phyloP scores from a whole-genome alignment of 768 basidiomycete genomes.

The Tricholoma matsutake region DNA sequence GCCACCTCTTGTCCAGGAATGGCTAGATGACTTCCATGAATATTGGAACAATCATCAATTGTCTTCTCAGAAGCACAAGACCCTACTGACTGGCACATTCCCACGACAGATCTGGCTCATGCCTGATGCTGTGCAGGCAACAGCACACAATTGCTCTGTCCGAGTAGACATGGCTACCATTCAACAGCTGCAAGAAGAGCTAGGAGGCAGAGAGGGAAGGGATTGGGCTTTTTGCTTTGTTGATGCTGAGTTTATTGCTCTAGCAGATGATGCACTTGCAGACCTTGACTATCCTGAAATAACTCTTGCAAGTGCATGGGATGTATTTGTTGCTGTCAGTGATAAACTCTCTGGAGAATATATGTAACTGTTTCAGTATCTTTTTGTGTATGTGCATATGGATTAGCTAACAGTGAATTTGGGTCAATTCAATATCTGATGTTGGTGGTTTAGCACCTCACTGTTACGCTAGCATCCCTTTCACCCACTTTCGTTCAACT shows the following conservation, averaged over 20 bases:
- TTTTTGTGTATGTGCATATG: neutral
- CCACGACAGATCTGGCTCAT: neutral
- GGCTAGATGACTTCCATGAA: neutral
- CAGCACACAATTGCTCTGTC: neutral
- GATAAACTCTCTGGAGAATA: neutral
- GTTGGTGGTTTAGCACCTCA: neutral
- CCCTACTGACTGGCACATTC: neutral
- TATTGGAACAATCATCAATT: neutral
- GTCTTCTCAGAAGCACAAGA: neutral
- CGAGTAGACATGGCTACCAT: neutral
- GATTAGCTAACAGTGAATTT: neutral
- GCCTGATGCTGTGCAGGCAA: neutral
- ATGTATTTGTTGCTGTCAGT: conserved; percentile 1
- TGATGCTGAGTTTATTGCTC: neutral
- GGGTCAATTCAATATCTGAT: neutral
- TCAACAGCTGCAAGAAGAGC: neutral
- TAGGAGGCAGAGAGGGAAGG: neutral
- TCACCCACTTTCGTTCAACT: neutral
- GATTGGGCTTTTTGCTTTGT: neutral
- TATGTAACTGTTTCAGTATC: neutral
- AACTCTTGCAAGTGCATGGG: neutral
- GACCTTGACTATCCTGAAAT: neutral
- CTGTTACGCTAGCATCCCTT: neutral
- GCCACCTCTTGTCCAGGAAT: neutral
- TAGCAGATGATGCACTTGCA: neutral